phyloP scores from a whole-genome alignment of 495 filamentous ascomycete genomes.

The Penicillium salamii region DNA sequence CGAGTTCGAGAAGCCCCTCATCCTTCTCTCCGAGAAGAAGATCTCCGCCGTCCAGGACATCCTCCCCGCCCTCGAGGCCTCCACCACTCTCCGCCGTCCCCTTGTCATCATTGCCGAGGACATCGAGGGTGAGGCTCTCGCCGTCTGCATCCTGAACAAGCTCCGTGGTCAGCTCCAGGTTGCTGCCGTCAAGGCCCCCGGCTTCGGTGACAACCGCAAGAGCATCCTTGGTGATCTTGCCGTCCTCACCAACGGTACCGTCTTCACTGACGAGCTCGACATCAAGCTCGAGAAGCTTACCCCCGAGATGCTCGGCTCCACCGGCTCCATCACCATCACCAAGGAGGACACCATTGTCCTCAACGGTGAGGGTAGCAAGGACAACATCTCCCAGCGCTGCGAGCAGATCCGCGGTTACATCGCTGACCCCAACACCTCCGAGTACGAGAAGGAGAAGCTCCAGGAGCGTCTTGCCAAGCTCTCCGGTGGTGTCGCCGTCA shows the following conservation, averaged over 20 bases:
- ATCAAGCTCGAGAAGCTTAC: slow-evolving; percentile 98
- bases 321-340: slow-evolving; percentile 97
- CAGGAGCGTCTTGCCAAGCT: slow-evolving; percentile 99
- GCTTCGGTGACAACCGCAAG: slow-evolving; percentile 99
- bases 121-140: slow-evolving; percentile 96
- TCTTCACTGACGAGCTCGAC: slow-evolving; percentile 97
- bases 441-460: slow-evolving; percentile 99
- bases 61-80: slow-evolving; percentile 94
- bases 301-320: slow-evolving; percentile 91
- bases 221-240: slow-evolving; percentile 95
- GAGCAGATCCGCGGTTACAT: slow-evolving; percentile 99
- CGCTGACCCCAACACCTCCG: slow-evolving; percentile 85
- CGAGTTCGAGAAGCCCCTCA: slow-evolving; percentile 98
- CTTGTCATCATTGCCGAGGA: slow-evolving; percentile 99
- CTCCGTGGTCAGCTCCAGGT: slow-evolving; percentile 98
- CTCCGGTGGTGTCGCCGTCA: slow-evolving; percentile 97
- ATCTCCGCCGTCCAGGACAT: slow-evolving; percentile 98
- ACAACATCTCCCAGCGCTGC: slow-evolving; percentile 88
- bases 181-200: slow-evolving; percentile 96
- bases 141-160: slow-evolving; percentile 99
- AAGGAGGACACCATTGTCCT: slow-evolving; percentile 99
- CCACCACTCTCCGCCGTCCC: slow-evolving; percentile 90
- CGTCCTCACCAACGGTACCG: slow-evolving; percentile 91
- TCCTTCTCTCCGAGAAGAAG: slow-evolving; percentile 99
- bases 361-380: slow-evolving; percentile 96